These are phyloP conservation scores for Cetraspora pellucida DNA, from an alignment of 192 early-diverging fungal species.

Conservation along the genomic window DNA sequence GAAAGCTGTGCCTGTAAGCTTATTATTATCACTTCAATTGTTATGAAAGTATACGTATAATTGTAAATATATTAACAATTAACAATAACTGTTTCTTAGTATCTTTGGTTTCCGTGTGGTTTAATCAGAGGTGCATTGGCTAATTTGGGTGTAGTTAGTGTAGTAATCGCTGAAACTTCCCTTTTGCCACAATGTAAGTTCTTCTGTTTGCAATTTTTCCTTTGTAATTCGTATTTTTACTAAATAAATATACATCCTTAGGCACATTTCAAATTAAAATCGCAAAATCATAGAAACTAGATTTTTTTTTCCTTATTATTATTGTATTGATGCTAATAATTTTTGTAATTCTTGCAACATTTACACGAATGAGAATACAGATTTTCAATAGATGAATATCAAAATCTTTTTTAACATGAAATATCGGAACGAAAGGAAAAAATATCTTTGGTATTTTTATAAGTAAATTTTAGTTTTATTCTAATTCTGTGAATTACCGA, in stretches of 20 bases:
- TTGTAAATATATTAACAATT: no score
- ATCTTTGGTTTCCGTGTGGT: constrained; percentile 97
- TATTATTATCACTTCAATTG: background rate
- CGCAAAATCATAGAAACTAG: constrained; percentile 47
- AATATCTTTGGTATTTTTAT: no score
- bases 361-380: no score
- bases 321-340: no score
- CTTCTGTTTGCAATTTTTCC: background rate
- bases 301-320: background rate
- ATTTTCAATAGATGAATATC: no score
- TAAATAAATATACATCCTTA: constrained; percentile 29
- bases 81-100: constrained; percentile 45
- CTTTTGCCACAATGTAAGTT: constrained; percentile 78
- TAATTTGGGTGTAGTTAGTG: constrained; percentile 82
- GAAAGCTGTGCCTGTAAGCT: constrained; percentile 72
- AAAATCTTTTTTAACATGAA: no score
- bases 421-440: no score
- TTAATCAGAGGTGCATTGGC: constrained; percentile 92
- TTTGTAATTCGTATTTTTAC: background rate
- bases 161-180: constrained; percentile 88
- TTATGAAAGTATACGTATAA: background rate
- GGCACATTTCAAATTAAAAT: constrained; percentile 81
- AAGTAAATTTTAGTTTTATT: no score
- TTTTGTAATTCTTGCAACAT: no score
- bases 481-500: no score